Percentiles rank a stretch among this genome's conserved stretches.
These are phyloP conservation scores for Aspergillus niger DNA, from an alignment of 2,329 filamentous ascomycete genomes.

Conservation along the genomic window DNA sequence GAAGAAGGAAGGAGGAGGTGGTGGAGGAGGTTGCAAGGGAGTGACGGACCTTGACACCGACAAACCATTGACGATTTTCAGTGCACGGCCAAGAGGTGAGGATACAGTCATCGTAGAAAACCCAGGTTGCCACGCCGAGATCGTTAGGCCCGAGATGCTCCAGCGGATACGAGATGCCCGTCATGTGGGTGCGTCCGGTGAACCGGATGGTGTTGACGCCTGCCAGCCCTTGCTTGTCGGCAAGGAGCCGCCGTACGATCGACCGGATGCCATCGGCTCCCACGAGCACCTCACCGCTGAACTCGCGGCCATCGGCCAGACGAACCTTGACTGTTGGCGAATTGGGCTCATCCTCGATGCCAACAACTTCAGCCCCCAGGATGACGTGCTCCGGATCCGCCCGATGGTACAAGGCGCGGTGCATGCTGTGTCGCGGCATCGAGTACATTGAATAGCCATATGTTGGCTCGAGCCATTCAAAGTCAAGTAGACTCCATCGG, in stretches of 20 bases:
- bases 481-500: constrained; percentile 1
- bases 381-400: constrained; percentile 1
- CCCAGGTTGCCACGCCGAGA: neutral
- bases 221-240: neutral
- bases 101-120: constrained; percentile 4
- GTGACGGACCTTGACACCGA: constrained; percentile 3
- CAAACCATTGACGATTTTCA: constrained; percentile 9
- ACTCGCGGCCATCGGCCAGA: neutral
- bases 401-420: neutral
- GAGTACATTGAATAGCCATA: constrained; percentile 5
- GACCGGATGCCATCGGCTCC: constrained; percentile 9
- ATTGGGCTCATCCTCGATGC: neutral
- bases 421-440: constrained; percentile 3
- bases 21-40: no score
- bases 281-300: constrained; percentile 2
- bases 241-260: constrained; percentile 2
- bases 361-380: neutral
- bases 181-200: constrained; percentile 7
- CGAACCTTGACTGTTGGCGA: neutral
- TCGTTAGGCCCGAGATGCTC: neutral
- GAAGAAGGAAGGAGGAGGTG: neutral
- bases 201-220: constrained; percentile 5
- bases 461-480: neutral
- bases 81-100: constrained; percentile 8
- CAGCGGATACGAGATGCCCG: neutral